Percentiles rank a stretch among this genome's conserved stretches.
Evolutionary conservation across 805 yeast species (phyloP).

Genomic region (Candida jianshihensis): DNA sequence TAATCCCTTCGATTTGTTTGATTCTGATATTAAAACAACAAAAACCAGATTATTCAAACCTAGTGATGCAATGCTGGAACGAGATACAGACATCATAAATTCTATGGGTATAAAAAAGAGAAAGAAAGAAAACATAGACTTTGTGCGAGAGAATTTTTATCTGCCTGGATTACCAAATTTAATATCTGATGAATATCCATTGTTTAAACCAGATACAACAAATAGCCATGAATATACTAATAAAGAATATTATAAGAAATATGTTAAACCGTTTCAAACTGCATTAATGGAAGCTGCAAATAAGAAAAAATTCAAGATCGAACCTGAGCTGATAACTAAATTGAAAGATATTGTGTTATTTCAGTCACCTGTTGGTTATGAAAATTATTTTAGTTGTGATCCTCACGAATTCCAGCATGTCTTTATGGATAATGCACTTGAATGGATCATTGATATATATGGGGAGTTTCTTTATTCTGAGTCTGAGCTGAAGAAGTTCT

Average conservation of each 20-base stretch:
- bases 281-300: slow-evolving; percentile 1
- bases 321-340: slow-evolving; percentile 4
- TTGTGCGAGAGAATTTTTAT: slow-evolving; percentile 12
- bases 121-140: slow-evolving; percentile 5
- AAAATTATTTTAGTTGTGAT: slow-evolving; percentile 2
- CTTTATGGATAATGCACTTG: slow-evolving; percentile 1
- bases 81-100: slow-evolving; percentile 16
- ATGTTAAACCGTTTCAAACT: slow-evolving; percentile 10
- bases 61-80: slow-evolving; percentile 15
- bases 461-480: slow-evolving; percentile 1
- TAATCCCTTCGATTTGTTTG: slow-evolving; percentile 15
- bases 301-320: neutral
- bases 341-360: slow-evolving; percentile 7
- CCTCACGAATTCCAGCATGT: slow-evolving; percentile 3
- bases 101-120: slow-evolving; percentile 14
- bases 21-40: slow-evolving; percentile 5
- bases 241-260: slow-evolving; percentile 9
- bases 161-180: slow-evolving; percentile 18
- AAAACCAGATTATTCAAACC: slow-evolving; percentile 6
- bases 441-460: slow-evolving; percentile 1
- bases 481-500: slow-evolving; percentile 7
- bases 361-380: slow-evolving; percentile 10
- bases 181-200: slow-evolving; percentile 20
- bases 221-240: slow-evolving; percentile 12
- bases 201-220: slow-evolving; percentile 14